Percentiles rank a stretch among this genome's conserved stretches.
Conservation (phyloP, 202 grass and related monocot species). For the Eragrostis tef region DNA sequence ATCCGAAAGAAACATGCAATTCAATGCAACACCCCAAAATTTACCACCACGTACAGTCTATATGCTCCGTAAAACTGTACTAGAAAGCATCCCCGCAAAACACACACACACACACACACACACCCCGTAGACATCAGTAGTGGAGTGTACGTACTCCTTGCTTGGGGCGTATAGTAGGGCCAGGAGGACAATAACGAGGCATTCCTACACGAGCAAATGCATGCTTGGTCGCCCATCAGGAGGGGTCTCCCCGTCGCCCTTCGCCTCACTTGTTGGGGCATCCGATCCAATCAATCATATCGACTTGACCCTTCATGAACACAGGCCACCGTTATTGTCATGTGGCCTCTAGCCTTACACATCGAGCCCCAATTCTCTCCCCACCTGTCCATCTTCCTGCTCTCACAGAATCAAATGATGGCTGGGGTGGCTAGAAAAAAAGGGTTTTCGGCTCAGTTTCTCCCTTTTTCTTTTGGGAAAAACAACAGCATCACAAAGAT, state of each 20-base stretch:
- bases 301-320: slow-evolving; percentile 16
- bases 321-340: slow-evolving; percentile 19
- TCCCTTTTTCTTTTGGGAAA: neutral
- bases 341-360: slow-evolving; percentile 28
- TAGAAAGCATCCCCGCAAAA: too few species aligned
- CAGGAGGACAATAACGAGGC: slow-evolving; percentile 3
- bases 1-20: too few species aligned
- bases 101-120: too few species aligned
- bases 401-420: neutral
- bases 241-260: neutral
- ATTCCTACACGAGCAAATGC: neutral
- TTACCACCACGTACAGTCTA: too few species aligned
- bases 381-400: neutral
- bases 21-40: too few species aligned
- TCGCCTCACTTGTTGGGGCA: slow-evolving; percentile 30
- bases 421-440: neutral
- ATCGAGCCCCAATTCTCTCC: neutral
- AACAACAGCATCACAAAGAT: neutral
- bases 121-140: neutral
- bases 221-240: slow-evolving; percentile 40
- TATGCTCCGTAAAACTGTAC: neutral
- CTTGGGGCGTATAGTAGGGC: neutral
- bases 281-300: slow-evolving; percentile 36
- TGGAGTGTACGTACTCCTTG: neutral
- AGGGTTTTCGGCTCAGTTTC: neutral